Conservation (phyloP, 192 early-diverging fungal species). For the Phycomyces nitens region DNA sequence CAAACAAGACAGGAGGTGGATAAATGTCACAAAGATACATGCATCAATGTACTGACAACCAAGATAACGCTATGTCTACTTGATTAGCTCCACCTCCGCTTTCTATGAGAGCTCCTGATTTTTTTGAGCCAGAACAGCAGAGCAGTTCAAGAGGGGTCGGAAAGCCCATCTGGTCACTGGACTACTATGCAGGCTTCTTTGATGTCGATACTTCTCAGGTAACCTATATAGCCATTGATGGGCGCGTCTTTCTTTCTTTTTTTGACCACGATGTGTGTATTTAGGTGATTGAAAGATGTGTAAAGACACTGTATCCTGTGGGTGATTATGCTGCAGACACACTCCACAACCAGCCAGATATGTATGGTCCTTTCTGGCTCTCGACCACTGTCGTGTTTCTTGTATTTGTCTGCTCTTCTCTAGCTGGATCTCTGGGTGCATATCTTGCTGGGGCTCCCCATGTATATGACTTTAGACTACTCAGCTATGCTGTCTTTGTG, state of each 20-base stretch:
- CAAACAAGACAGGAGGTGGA: constrained; percentile 19
- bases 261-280: too few species aligned
- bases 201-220: constrained; percentile 90
- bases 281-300: constrained; percentile 70
- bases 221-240: too few species aligned
- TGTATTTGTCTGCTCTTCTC: constrained; percentile 90
- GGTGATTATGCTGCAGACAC: constrained; percentile 74
- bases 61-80: neutral
- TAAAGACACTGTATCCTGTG: constrained; percentile 65
- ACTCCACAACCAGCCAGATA: constrained; percentile 81
- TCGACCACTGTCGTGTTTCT: constrained; percentile 93
- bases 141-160: constrained; percentile 18
- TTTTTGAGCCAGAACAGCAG: constrained; percentile 32
- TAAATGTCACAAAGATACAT: neutral
- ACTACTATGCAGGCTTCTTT: constrained; percentile 89
- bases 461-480: constrained; percentile 74
- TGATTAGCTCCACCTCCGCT: constrained; percentile 7
- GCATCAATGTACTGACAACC: too few species aligned
- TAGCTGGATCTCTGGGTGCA: constrained; percentile 81
- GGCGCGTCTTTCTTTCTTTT: too few species aligned
- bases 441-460: constrained; percentile 53
- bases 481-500: constrained; percentile 77
- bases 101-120: constrained; percentile 9
- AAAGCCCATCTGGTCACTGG: constrained; percentile 79
- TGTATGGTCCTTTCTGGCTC: constrained; percentile 99